These are phyloP conservation scores for Pleurotus giganteus DNA, from an alignment of 768 basidiomycete genomes.

Conservation along the genomic window DNA sequence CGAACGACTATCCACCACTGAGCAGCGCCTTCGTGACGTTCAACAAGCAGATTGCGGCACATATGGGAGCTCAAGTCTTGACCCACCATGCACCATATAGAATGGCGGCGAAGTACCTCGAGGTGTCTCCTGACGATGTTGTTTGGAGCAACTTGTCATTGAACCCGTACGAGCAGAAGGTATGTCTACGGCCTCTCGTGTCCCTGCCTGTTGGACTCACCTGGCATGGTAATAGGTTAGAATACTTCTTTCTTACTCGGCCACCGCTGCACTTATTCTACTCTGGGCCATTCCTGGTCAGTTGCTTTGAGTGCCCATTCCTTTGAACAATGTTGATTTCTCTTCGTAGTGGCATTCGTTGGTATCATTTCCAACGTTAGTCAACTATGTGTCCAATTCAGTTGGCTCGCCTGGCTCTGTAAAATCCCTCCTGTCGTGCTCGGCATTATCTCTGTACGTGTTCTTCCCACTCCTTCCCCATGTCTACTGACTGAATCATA, in stretches of 20 bases:
- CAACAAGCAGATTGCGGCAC: constrained; percentile 89
- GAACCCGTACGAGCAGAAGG: constrained; percentile 84
- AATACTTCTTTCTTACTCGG: constrained; percentile 62
- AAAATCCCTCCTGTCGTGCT: constrained; percentile 58
- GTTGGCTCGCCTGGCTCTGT: constrained; percentile 87
- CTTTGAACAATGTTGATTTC: not conserved
- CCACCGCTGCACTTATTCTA: constrained; percentile 78
- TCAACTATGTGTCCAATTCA: constrained; percentile 57
- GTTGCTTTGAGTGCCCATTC: constrained; percentile 14
- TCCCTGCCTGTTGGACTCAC: not conserved
- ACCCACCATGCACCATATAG: constrained; percentile 80
- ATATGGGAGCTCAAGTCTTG: constrained; percentile 76
- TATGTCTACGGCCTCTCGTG: constrained; percentile 19
- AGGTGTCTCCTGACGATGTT: constrained; percentile 85
- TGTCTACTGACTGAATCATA: not conserved
- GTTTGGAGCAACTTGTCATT: constrained; percentile 89
- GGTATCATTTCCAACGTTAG: constrained; percentile 83
- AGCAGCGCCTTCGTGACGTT: constrained; percentile 88
- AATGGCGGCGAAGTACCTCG: constrained; percentile 73
- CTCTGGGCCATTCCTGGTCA: constrained; percentile 84
- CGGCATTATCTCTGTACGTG: constrained; percentile 65
- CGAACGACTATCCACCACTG: constrained; percentile 48
- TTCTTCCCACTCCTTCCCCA: not conserved
- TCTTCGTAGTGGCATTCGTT: constrained; percentile 66
- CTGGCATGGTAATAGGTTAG: constrained; percentile 38